Conservation (phyloP, 108 stramenopile genomes). For the Cyclotella baltica region DNA sequence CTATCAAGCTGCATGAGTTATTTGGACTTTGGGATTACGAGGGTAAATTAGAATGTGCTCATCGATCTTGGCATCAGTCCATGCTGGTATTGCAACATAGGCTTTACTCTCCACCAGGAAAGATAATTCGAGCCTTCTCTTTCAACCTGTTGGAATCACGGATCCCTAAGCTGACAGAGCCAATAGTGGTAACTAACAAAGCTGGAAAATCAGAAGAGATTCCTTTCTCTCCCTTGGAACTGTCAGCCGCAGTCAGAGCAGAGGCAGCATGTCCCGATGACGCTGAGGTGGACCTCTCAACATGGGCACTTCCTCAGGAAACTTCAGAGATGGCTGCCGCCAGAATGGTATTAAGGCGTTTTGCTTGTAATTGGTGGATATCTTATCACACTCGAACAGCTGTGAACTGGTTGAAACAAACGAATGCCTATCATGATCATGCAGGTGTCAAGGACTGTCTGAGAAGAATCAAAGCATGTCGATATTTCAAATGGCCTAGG, state of each 20-base stretch:
- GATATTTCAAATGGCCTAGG: conserved; percentile 8
- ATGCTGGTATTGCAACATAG: not conserved
- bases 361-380: conserved; percentile 3
- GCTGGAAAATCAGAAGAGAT: not conserved
- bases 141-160: not conserved
- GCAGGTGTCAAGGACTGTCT: not conserved
- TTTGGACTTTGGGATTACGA: conserved; percentile 9
- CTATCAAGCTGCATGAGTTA: not conserved
- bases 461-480: not conserved
- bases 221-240: not conserved
- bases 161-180: not conserved
- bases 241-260: no score
- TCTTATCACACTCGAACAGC: not conserved
- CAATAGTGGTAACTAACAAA: not conserved
- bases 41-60: not conserved
- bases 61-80: not conserved
- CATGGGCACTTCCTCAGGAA: not conserved
- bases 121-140: not conserved
- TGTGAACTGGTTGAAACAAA: not conserved
- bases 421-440: not conserved
- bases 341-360: not conserved
- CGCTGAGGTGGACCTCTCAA: not conserved
- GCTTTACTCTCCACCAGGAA: not conserved
- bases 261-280: not conserved
- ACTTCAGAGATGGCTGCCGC: not conserved